A percentile compares a stretch with the other conserved stretches of the same genome.
Evolutionary conservation across 495 filamentous ascomycete genomes (phyloP).

Genomic region (Aspergillus haitiensis): DNA sequence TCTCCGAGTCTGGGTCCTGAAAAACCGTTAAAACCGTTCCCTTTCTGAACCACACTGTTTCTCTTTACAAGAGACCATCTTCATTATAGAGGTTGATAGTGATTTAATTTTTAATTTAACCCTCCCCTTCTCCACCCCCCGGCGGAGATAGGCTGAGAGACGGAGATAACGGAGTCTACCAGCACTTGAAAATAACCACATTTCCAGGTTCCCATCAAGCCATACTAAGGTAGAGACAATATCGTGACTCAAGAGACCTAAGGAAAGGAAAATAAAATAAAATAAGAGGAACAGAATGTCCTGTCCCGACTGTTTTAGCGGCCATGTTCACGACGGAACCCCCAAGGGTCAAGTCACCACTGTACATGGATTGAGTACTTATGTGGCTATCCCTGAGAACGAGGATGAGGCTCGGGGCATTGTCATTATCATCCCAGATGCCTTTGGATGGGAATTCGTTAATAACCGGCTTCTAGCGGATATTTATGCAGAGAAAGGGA

Average conservation of each 20-base stretch:
- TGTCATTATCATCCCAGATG: slow-evolving; percentile 56
- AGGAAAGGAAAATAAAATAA: not conserved
- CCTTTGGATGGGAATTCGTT: slow-evolving; percentile 57
- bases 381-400: slow-evolving; percentile 42
- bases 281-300: slow-evolving; percentile 23
- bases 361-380: slow-evolving; percentile 52
- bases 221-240: not conserved
- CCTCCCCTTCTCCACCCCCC: not conserved
- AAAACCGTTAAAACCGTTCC: too few relatives aligned
- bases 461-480: slow-evolving; percentile 58
- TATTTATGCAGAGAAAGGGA: slow-evolving; percentile 48
- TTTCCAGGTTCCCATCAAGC: not conserved
- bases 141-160: not conserved
- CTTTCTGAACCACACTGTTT: too few relatives aligned
- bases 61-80: too few relatives aligned
- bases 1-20: too few relatives aligned
- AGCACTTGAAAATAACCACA: not conserved
- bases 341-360: slow-evolving; percentile 32
- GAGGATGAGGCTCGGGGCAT: slow-evolving; percentile 43
- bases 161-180: slow-evolving; percentile 5
- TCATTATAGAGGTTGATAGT: too few relatives aligned
- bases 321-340: slow-evolving; percentile 29
- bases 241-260: not conserved
- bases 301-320: slow-evolving; percentile 37
- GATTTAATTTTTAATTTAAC: not conserved